Evolutionary conservation across 2,329 filamentous ascomycete genomes (phyloP).

Genomic region (Macrophomina tecta): DNA sequence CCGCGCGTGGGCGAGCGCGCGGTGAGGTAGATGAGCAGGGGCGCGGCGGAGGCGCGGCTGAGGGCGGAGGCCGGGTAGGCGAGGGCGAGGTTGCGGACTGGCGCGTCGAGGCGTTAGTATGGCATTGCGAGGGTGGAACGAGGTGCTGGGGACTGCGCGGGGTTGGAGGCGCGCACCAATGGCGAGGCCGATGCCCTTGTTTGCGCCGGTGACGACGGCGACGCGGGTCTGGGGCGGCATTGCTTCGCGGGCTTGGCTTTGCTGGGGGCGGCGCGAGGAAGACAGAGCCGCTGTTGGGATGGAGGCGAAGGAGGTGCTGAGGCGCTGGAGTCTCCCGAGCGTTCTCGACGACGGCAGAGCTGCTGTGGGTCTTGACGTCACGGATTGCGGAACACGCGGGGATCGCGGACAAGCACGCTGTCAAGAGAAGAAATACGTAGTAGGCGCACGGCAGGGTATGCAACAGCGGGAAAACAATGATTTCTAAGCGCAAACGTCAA

Average conservation of each 20-base stretch:
- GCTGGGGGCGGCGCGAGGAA: too few relatives aligned
- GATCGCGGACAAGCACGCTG: neutral
- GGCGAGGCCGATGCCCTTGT: constrained; percentile 59
- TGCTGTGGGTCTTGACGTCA: neutral
- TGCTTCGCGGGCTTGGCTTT: neutral
- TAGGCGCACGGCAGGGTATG: too few relatives aligned
- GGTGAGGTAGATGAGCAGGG: constrained; percentile 42
- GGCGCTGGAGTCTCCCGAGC: too few relatives aligned
- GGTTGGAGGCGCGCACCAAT: constrained; percentile 43
- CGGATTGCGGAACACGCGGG: neutral
- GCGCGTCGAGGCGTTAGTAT: neutral
- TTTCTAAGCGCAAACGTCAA: neutral
- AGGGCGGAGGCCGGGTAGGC: constrained; percentile 58
- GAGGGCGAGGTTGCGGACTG: constrained; percentile 60
- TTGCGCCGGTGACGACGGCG: constrained; percentile 62
- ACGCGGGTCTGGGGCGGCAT: constrained; percentile 46
- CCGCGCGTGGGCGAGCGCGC: constrained; percentile 37
- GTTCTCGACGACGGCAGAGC: neutral
- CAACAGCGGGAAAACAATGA: neutral
- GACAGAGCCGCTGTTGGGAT: neutral
- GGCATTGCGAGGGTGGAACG: neutral
- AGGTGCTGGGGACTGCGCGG: neutral
- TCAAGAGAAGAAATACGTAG: neutral
- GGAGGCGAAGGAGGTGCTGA: too few relatives aligned
- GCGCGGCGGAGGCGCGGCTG: constrained; percentile 34